Percentiles rank a stretch among this genome's conserved stretches.
Conservation (phyloP, 164 flowering plant species). For the Malania oleifera region DNA sequence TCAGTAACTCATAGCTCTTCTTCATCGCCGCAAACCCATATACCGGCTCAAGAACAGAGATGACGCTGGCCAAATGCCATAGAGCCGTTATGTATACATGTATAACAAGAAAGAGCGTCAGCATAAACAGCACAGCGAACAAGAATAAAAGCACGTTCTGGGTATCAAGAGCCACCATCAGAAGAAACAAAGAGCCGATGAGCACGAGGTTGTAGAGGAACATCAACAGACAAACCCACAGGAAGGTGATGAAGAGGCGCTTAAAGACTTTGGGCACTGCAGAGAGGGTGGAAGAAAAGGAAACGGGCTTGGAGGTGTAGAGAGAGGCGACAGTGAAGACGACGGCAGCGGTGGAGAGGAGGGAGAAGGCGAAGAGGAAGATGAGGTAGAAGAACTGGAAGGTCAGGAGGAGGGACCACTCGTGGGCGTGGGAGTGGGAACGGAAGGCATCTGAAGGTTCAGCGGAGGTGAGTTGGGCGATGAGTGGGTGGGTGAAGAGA, state of each 20-base stretch:
- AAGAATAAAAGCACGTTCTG: slow-evolving; percentile 29
- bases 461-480: slow-evolving; percentile 27
- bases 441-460: slow-evolving; percentile 10
- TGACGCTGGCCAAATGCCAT: slow-evolving; percentile 92
- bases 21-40: slow-evolving; percentile 78
- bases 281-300: slow-evolving; percentile 53
- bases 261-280: slow-evolving; percentile 73
- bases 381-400: slow-evolving; percentile 67
- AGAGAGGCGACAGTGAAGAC: slow-evolving; percentile 92
- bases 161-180: slow-evolving; percentile 43
- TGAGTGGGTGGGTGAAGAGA: slow-evolving; percentile 64
- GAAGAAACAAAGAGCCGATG: slow-evolving; percentile 24
- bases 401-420: slow-evolving; percentile 42
- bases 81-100: slow-evolving; percentile 81
- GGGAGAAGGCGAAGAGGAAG: slow-evolving; percentile 89
- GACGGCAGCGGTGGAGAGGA: slow-evolving; percentile 89
- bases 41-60: slow-evolving; percentile 80
- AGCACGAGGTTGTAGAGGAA: slow-evolving; percentile 47
- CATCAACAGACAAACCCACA: slow-evolving; percentile 57
- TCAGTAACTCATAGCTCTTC: slow-evolving; percentile 82
- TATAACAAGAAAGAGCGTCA: slow-evolving; percentile 45
- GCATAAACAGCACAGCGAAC: slow-evolving; percentile 24
- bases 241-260: slow-evolving; percentile 62
- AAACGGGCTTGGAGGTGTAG: slow-evolving; percentile 74
- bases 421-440: slow-evolving; percentile 26